Base-by-base conservation (phyloP, 176 grass and related monocot species). In the Zoysia pacifica region DNA sequence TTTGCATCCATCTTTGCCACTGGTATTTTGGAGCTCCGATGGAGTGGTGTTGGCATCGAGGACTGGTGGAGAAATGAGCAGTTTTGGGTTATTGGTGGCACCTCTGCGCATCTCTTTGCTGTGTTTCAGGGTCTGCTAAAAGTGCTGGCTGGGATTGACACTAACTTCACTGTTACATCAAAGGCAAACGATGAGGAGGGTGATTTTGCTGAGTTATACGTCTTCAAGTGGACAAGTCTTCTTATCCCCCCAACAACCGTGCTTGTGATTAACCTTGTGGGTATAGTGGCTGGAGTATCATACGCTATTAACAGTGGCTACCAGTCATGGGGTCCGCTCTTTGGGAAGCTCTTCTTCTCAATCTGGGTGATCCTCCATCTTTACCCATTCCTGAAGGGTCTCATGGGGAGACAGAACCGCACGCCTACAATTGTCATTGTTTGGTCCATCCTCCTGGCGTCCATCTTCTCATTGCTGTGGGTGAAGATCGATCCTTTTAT, bases 331-430 rank as follows among this genome's bases (percentile, higher is more conserved):
- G 93, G 93, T 43, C 93, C 93, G 0, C 82, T 96, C 8, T 96
- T 96, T 1, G 90, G 93, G 44, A 96, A 96, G 67, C 87, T 96
- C 9, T 96, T 96, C 87, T 96, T 96, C 7, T n/a, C 93, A 3
- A 88, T 96, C 65, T 96, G 93, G 93, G 93, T 96, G 69, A 96
- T 96, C 72, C 80, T 96, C n/a, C 93, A 96, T 67, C 79, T 96
- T 5, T 96, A 96, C 79, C 93, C 93, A 8, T 96, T 96, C 82
- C 79, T 96, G 28, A 96, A 96, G 72, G 93, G 93, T 92, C 82
- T 96, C 9, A 67, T 96, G 20, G 93, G 93, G 41, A 85, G 73
- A 44, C 90, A 92, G 79, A 96, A 96, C 82, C 80, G 93, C 68
- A 96, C 93, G 0, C 93, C 93, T 1, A 96, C 90, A 13, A 90